Base-by-base conservation (phyloP, 495 filamentous ascomycete genomes). In the Neohortaea acidophila region DNA sequence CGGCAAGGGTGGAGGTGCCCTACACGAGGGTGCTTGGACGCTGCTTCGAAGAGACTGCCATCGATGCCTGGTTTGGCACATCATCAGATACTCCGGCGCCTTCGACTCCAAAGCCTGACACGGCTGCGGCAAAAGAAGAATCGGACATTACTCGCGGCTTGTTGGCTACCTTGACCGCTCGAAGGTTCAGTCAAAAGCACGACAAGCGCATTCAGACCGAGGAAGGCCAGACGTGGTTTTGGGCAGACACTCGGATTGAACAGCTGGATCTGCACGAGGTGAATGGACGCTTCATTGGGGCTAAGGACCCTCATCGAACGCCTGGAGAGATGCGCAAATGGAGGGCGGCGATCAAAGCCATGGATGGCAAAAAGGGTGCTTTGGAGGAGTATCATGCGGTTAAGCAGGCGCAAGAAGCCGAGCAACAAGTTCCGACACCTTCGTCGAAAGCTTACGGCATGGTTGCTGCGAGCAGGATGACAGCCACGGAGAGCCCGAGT, bases 241-340 rank as follows among this genome's bases (percentile, higher is more conserved):
- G 70, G 69, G 67, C 61, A 13, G 69, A 75, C 33, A 59, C 57
- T 31, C 60, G 72, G 2, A 61, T 62, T 0, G 62, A 75, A 27
- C 66, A 68, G 0, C 61, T 77, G 3, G 69, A 65, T 21, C 35
- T 77, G 10, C 61, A 67, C 15, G 60, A 60, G 12, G 52, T 74
- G 8, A 73, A 73, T 42, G 67, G 68, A 0, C 39, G 61, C 5
- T 27, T 15, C 23, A 42, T 49, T 15, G 46, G 46, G 2, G 33
- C 19, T 13, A 40, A 41, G 22, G 31, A 49, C 19, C 21, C 24
- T 7, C 28, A 9, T 21, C n/a, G 41, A n/a, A 33, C 5, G 4
- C 21, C 13, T 18, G 24, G 18, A 6, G 21, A 36, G 29, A 28
- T 48, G 35, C 34, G 3, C 21, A 34, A 30, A 15, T 41, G 25